Base-by-base conservation (phyloP, 139 green algal species). In the Pedinophyceae sp. region DNA sequence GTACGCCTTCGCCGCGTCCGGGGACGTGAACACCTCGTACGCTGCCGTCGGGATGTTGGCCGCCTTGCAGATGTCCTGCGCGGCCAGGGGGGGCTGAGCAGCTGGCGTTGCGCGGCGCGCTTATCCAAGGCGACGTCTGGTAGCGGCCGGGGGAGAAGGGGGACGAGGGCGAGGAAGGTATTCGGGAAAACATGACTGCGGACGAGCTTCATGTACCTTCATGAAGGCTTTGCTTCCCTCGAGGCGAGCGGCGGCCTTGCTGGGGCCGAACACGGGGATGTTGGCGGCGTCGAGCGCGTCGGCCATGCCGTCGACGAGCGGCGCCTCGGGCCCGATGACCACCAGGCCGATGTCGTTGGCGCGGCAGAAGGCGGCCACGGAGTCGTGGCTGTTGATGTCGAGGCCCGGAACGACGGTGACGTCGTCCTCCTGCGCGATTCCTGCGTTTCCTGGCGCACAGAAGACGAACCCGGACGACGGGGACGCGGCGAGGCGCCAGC, bases 191-290 rank as follows among this genome's bases (percentile, higher is more conserved):
- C n/a, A n/a, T n/a, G n/a, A n/a, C n/a, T n/a, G n/a, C n/a, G n/a
- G n/a, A n/a, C n/a, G n/a, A n/a, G n/a, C n/a, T n/a, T n/a, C n/a
- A n/a, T n/a, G n/a, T 48, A 76, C 70, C 79, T 98, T 98, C 78
- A 97, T 87, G 67, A 95, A 98, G 7, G 68, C 64, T 67, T 98
- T 98, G 30, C 72, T 88, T 27, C 91, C 91, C 69, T 98, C 91
- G 26, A 98, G 78, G 64, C 77, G 66, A 4, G 91, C 86, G 4
- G 91, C 90, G 15, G 62, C 70, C 1, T 70, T 67, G 10, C 64
- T 76, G 10, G 91, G 90, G 1, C 91, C 91, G 72, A 95, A 97
- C 0, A 75, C 79, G 4, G 70, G 70, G 29, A 98, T 73, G 20
- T 81, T 81, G 3, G 70, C 76, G 1, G 43, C 56, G 0, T 29